Base-by-base conservation (phyloP, 352 stramenopile species). In the Phytophthora sp. region DNA sequence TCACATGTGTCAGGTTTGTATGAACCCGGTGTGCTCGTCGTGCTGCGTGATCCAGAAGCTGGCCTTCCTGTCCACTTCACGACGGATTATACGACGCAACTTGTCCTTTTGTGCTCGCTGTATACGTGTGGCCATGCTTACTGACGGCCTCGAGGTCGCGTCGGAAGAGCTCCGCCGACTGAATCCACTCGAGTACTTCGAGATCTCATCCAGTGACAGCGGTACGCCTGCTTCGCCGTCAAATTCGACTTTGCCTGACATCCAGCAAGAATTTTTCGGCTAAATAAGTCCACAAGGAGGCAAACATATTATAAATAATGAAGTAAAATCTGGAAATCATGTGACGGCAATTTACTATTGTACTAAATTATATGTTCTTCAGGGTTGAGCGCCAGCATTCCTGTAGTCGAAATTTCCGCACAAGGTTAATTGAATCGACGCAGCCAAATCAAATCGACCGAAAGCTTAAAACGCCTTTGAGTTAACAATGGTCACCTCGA, bases 201-300 rank as follows among this genome's bases (percentile, higher is more conserved):
- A 76, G 23, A 51, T 72, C 13, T 69, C 67, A 12, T 76, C 63
- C 2, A 76, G 56, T 29, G 52, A 69, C 26, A 69, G 67, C 39
- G 57, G 57, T 2, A 64, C 55, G 0, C 42, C 60, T 16, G 58
- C 49, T 16, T 79, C 72, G 3, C 72, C 72, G 7, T 76, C 72
- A 0, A 74, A 66, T 26, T 79, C 72, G 46, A 71, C 61, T 12
- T 57, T 77, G 9, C 68, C 68, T 2, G 63, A 77, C 56, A 74
- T 58, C n/a, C 55, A 69, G 39, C 56, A 69, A 55, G 72, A 79
- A 38, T 79, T 79, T 18, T 79, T 79, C 20, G 68, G 72, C 20
- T 78, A 53, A 45, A 21, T 78, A 53, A 45, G 20, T 1, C 20
- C 3, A 9, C 13, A 36, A 6, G n/a, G 44, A 4, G 7, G 44